Conservation (phyloP, 805 yeast species). For the Cephaloascus albidus region DNA sequence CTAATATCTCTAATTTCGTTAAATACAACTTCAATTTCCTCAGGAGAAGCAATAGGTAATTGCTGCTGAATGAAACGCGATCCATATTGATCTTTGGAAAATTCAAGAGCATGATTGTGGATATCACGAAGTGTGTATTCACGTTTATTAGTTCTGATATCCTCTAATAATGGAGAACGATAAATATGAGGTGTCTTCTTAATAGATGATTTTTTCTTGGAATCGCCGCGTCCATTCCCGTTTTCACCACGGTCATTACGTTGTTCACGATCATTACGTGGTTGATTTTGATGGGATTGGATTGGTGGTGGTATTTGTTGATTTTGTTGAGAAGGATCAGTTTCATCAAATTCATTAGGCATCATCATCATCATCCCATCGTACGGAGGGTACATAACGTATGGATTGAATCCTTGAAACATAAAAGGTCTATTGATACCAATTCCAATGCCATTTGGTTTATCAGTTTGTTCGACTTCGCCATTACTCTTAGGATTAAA, state of each 20-base stretch:
- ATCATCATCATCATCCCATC: background rate
- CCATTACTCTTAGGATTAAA: slow-evolving; percentile 5
- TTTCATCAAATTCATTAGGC: no score
- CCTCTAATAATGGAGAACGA: slow-evolving; percentile 76
- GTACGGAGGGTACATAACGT: slow-evolving; percentile 14
- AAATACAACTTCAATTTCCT: slow-evolving; percentile 71
- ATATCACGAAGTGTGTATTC: slow-evolving; percentile 62
- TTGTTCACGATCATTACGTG: background rate
- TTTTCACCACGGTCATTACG: background rate
- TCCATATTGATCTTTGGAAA: slow-evolving; percentile 94
- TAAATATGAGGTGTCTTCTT: slow-evolving; percentile 36
- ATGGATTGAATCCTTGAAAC: slow-evolving; percentile 43
- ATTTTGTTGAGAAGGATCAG: slow-evolving; percentile 8
- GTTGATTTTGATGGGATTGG: slow-evolving; percentile 2
- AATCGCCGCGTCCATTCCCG: slow-evolving; percentile 1
- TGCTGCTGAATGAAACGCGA: slow-evolving; percentile 93
- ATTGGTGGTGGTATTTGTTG: slow-evolving; percentile 7
- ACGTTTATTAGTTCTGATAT: slow-evolving; percentile 62
- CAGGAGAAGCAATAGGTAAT: slow-evolving; percentile 54
- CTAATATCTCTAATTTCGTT: slow-evolving; percentile 72
- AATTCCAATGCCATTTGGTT: background rate
- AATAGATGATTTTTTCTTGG: slow-evolving; percentile 4
- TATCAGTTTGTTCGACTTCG: slow-evolving; percentile 1
- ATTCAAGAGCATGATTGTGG: slow-evolving; percentile 81
- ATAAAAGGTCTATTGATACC: slow-evolving; percentile 23